Evolutionary conservation across 2,329 filamentous ascomycete genomes (phyloP).

Genomic region (Massarina eburnea): DNA sequence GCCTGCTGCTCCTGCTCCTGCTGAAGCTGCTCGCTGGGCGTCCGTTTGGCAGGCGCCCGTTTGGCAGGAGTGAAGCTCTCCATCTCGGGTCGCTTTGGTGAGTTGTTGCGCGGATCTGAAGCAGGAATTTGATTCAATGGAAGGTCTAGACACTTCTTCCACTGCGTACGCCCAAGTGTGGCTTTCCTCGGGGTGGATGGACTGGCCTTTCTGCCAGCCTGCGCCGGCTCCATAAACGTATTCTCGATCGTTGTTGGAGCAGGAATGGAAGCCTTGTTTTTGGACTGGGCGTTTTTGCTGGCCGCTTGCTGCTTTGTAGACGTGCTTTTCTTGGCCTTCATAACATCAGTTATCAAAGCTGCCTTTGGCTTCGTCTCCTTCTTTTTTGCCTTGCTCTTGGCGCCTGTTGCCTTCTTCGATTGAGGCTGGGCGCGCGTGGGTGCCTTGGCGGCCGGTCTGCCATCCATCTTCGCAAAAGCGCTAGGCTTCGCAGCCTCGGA

Average conservation of each 20-base stretch:
- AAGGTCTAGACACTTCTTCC: conserved; percentile 20
- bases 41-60: conserved; percentile 29
- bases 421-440: conserved; percentile 26
- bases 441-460: conserved; percentile 25
- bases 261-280: conserved; percentile 9
- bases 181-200: conserved; percentile 21
- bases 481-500: conserved; percentile 21
- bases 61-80: conserved; percentile 34
- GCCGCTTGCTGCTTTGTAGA: conserved; percentile 1
- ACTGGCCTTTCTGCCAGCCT: conserved; percentile 11
- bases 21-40: conserved; percentile 29
- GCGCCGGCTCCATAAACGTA: conserved; percentile 13
- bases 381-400: conserved; percentile 26
- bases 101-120: conserved; percentile 36
- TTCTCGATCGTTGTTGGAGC: conserved; percentile 16
- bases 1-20: conserved; percentile 22
- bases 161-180: conserved; percentile 22
- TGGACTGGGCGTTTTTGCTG: conserved; percentile 10
- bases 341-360: conserved; percentile 27
- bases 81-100: conserved; percentile 28
- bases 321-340: conserved; percentile 32
- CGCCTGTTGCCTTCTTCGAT: conserved; percentile 30
- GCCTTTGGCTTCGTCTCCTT: conserved; percentile 27
- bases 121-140: conserved; percentile 32
- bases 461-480: conserved; percentile 15